Conservation (phyloP, 495 filamentous ascomycete species). For the Parachaetomium inaequale region DNA sequence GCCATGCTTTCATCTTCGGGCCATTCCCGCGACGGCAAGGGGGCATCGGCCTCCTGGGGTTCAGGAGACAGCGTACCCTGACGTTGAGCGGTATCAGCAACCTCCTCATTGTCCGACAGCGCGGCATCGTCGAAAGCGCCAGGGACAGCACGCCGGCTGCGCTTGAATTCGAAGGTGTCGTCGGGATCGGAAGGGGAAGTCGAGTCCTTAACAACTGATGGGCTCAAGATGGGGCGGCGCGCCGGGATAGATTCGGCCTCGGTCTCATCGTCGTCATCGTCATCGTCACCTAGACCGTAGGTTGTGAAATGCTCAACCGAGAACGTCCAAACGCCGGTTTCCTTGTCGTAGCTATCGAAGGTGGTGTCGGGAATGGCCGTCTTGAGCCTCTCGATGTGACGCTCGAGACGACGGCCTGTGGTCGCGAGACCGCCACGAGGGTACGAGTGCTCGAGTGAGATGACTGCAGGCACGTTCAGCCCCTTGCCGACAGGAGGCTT, state of each 20-base stretch:
- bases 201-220: constrained; percentile 20
- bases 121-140: constrained; percentile 69
- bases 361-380: constrained; percentile 66
- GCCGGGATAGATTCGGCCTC: constrained; percentile 40
- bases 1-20: constrained; percentile 58
- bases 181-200: constrained; percentile 53
- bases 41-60: constrained; percentile 73
- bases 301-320: constrained; percentile 91
- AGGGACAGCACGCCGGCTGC: constrained; percentile 63
- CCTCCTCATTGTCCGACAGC: constrained; percentile 46
- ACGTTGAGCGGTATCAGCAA: constrained; percentile 38
- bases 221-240: constrained; percentile 14
- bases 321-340: constrained; percentile 86
- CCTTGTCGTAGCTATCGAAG: constrained; percentile 71
- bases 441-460: constrained; percentile 85
- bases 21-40: constrained; percentile 60
- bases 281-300: constrained; percentile 86
- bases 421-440: constrained; percentile 55
- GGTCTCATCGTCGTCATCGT: constrained; percentile 68
- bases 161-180: constrained; percentile 77
- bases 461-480: constrained; percentile 83
- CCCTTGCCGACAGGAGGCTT: constrained; percentile 83
- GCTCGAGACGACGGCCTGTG: constrained; percentile 53
- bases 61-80: constrained; percentile 89
- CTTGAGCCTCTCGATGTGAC: constrained; percentile 78